A percentile compares a stretch with the other conserved stretches of the same genome.
Evolutionary conservation across 2,329 filamentous ascomycete genomes (phyloP).

Genomic region (Ceratocystis destructans): DNA sequence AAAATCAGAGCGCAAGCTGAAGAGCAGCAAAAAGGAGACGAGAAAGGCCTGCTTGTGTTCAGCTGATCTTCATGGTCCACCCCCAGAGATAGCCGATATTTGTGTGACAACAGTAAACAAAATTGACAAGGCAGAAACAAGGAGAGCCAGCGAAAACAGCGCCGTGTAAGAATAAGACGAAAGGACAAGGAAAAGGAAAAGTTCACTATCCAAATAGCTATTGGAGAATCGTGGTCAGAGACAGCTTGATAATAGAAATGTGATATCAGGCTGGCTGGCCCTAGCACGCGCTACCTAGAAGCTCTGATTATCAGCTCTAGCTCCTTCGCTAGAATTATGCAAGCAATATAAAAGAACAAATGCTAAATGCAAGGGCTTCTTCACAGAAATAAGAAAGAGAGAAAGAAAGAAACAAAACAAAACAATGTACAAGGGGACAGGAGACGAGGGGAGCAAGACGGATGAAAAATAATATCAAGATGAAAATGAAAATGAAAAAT

Average conservation of each 20-base stretch:
- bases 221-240: too few species aligned
- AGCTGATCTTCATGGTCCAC: not conserved
- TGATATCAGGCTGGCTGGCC: too few species aligned
- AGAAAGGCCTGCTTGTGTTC: not conserved
- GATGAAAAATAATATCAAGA: not conserved
- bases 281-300: too few species aligned
- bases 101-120: not conserved
- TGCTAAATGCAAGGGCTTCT: too few species aligned
- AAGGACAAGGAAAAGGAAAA: not conserved
- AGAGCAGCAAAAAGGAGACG: too few species aligned
- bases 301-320: too few species aligned
- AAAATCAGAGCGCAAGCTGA: not conserved
- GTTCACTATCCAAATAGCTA: too few species aligned
- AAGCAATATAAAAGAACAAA: too few species aligned
- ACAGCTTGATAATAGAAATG: too few species aligned
- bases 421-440: not conserved
- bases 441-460: not conserved
- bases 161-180: not conserved
- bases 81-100: not conserved
- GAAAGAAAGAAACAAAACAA: not conserved
- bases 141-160: not conserved
- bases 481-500: not conserved
- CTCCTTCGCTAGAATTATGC: too few species aligned
- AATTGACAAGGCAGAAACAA: not conserved
- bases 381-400: not conserved